Base-by-base conservation (phyloP, 2,329 filamentous ascomycete genomes). In the Arthrobotrys musiformis region DNA sequence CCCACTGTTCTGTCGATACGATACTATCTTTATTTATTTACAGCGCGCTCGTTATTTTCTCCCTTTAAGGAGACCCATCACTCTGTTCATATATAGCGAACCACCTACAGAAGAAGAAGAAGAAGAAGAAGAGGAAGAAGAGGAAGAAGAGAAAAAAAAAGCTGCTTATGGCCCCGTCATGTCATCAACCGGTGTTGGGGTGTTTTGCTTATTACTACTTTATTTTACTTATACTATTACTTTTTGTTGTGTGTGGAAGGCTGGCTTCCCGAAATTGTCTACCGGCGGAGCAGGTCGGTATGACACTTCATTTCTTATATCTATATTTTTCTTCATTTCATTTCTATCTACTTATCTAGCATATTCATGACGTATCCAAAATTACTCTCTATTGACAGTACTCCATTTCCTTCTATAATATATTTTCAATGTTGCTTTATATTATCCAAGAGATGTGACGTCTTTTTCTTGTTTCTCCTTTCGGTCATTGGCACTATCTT, bases 121-220 rank as follows among this genome's bases (percentile, higher is more conserved):
- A 54, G 33, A n/a, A 58, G 44, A 37, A 58, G 46, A 24, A 24
- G 54, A 58, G 56, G 37, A 63, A 54, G 33, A n/a, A 58, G 35
- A 40, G n/a, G 37, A 42, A 42, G 37, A 6, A 42, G 37, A 61
- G 28, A 33, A 63, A 70, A 70, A 54, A 72, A 63, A 62, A 72
- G 44, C 62, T 56, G 48, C 48, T 58, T 58, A 56, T 72, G 58
- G 68, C 60, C 42, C 58, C 56, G 56, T 72, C 58, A 72, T 72
- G 58, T 72, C 68, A 72, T 72, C 58, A 48, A 48, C 35, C 58
- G 68, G 68, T 72, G 68, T 72, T 72, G 60, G 60, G 54, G 68
- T 72, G 68, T 72, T 72, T 42, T 72, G 56, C 56, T 72, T 64
- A 46, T 33, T 42, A 30, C 11, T 35, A 42, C 17, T 17, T 52